phyloP scores from a whole-genome alignment of 768 basidiomycete genomes.

The Phlebiopsis flavidoalba region DNA sequence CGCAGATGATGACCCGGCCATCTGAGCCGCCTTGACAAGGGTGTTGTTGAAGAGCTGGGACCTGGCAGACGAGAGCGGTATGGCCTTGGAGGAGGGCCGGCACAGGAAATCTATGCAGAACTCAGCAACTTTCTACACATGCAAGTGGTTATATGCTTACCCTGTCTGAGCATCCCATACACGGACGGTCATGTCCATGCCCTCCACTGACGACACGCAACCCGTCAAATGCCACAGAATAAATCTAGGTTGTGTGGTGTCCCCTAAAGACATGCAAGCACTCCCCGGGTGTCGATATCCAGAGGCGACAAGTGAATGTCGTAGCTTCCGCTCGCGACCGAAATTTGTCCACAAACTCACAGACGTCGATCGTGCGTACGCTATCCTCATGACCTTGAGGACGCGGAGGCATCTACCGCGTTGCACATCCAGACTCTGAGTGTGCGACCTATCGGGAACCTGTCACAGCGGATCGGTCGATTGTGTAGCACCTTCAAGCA shows the following conservation, averaged over 20 bases:
- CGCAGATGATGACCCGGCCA: constrained; percentile 76
- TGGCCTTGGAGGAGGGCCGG: constrained; percentile 87
- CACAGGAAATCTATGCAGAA: constrained; percentile 54
- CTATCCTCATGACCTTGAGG: constrained; percentile 75
- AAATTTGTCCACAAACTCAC: constrained; percentile 68
- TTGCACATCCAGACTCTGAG: constrained; percentile 90
- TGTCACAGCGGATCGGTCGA: constrained; percentile 82
- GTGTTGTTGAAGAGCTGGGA: constrained; percentile 69
- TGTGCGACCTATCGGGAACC: constrained; percentile 85
- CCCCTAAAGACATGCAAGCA: constrained; percentile 80
- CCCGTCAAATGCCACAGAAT: constrained; percentile 89
- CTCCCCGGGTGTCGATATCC: constrained; percentile 85
- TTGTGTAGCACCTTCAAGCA: constrained; percentile 86
- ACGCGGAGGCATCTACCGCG: constrained; percentile 60
- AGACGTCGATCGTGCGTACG: constrained; percentile 86
- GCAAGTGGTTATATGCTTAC: constrained; percentile 38
- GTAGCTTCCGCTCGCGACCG: constrained; percentile 93
- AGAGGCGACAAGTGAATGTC: constrained; percentile 86
- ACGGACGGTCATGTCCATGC: constrained; percentile 89
- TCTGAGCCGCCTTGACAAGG: constrained; percentile 83
- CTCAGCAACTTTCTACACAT: background rate
- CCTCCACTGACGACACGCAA: constrained; percentile 75
- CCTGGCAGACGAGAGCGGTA: constrained; percentile 86
- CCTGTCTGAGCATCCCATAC: constrained; percentile 87
- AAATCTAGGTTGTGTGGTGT: constrained; percentile 86